A percentile compares a stretch with the other conserved stretches of the same genome.
phyloP scores from a whole-genome alignment of 164 flowering plant species.

The Stephania cephalantha region DNA sequence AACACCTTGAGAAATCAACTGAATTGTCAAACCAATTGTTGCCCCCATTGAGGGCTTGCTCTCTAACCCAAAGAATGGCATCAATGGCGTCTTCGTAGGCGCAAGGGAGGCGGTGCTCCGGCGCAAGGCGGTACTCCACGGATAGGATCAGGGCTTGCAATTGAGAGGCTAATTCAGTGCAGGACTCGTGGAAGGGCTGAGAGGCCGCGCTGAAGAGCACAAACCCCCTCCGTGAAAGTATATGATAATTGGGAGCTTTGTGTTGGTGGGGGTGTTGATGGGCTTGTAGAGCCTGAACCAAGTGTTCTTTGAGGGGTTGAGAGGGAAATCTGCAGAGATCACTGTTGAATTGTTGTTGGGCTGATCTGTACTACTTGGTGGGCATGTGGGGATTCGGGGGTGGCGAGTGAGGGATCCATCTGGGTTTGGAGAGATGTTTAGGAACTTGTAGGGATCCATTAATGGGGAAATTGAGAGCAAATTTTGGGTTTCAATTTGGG shows the following conservation, averaged over 20 bases:
- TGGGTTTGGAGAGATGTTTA: constrained; percentile 37
- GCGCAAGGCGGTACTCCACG: constrained; percentile 62
- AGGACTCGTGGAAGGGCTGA: constrained; percentile 30
- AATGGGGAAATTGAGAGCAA: constrained; percentile 4
- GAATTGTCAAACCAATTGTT: constrained; percentile 38
- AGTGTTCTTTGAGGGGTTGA: constrained; percentile 35
- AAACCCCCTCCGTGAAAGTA: constrained; percentile 72
- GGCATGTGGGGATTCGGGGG: constrained; percentile 16
- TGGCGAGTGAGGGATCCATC: constrained; percentile 52
- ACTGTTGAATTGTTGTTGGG: constrained; percentile 7
- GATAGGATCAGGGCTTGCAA: constrained; percentile 40
- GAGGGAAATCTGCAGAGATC: constrained; percentile 42
- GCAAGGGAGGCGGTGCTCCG: constrained; percentile 70
- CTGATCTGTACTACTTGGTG: constrained; percentile 16
- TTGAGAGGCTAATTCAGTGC: constrained; percentile 27
- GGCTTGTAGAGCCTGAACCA: constrained; percentile 45
- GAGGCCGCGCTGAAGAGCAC: constrained; percentile 33
- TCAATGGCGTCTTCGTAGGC: constrained; percentile 59
- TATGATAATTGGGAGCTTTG: constrained; percentile 46
- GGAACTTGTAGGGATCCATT: constrained; percentile 39
- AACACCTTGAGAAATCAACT: constrained; percentile 42
- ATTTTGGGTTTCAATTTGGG: no score
- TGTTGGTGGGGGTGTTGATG: constrained; percentile 3
- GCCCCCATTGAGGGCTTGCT: constrained; percentile 25
- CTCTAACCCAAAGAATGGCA: constrained; percentile 40